These are phyloP conservation scores for Penstemon barbatus DNA, from an alignment of 257 asterid species.

Conservation along the genomic window DNA sequence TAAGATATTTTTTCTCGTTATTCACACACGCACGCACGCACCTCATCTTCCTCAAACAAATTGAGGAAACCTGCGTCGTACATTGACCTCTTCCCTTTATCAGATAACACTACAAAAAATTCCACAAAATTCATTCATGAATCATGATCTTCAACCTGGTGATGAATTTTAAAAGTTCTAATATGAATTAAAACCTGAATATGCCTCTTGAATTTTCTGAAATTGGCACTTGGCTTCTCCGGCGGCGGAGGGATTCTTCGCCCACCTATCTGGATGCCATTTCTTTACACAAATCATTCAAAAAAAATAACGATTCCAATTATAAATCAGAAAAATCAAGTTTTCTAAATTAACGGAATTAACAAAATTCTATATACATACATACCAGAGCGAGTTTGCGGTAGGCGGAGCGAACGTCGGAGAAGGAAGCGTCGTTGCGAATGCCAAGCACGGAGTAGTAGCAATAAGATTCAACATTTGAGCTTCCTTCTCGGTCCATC, in stretches of 20 bases:
- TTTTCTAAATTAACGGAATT: neutral
- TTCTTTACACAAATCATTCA: constrained; percentile 22
- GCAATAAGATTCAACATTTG: constrained; percentile 49
- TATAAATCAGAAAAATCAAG: neutral
- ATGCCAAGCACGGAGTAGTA: constrained; percentile 80
- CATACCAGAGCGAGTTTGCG: constrained; percentile 87
- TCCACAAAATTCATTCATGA: neutral
- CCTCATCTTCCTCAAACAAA: constrained; percentile 85
- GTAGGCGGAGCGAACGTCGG: constrained; percentile 83
- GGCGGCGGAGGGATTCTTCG: constrained; percentile 27
- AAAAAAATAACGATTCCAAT: neutral
- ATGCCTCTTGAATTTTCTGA: constrained; percentile 52
- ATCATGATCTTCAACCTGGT: too few relatives aligned
- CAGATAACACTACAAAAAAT: constrained; percentile 62
- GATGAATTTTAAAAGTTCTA: neutral
- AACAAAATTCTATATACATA: constrained; percentile 2
- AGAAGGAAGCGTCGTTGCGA: constrained; percentile 73
- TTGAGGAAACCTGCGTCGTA: constrained; percentile 90
- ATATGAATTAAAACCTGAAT: constrained; percentile 34
- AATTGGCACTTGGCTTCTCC: constrained; percentile 43
- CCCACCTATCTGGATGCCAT: constrained; percentile 56
- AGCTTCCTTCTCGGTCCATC: constrained; percentile 72
- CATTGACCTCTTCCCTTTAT: constrained; percentile 81
- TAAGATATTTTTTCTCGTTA: constrained; percentile 20
- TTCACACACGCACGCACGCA: constrained; percentile 29